phyloP scores from a whole-genome alignment of 129 eudicot species.

The Lactuca saligna region DNA sequence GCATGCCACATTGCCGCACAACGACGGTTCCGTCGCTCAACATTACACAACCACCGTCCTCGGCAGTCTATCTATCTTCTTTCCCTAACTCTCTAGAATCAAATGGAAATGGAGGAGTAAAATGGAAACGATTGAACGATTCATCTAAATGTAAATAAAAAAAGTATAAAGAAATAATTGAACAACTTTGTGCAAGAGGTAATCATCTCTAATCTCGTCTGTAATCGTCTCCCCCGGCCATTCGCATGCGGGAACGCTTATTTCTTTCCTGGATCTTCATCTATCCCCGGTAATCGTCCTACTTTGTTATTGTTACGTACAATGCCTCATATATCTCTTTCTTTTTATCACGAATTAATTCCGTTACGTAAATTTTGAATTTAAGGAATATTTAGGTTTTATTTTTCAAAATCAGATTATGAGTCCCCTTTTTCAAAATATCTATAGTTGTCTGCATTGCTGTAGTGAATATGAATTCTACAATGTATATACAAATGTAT shows the following conservation, averaged over 20 bases:
- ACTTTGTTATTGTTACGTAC: not conserved
- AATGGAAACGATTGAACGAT: not conserved
- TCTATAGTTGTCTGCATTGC: not conserved
- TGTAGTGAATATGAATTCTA: not conserved
- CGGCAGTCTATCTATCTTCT: slow-evolving; percentile 2
- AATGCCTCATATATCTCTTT: not conserved
- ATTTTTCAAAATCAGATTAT: not conserved
- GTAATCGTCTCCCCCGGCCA: not conserved
- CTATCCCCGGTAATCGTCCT: not conserved
- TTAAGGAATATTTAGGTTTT: not conserved
- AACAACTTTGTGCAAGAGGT: not conserved
- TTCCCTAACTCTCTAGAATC: not conserved
- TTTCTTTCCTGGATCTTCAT: not conserved
- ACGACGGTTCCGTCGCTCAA: slow-evolving; percentile 12
- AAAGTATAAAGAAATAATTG: not conserved
- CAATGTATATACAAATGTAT: not conserved
- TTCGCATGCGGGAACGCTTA: not conserved
- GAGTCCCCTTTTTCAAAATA: not conserved
- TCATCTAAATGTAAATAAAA: not conserved
- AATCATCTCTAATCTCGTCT: not conserved
- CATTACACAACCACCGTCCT: slow-evolving; percentile 22
- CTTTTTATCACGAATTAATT: not conserved
- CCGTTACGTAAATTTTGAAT: not conserved
- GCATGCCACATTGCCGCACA: slow-evolving; percentile 16
- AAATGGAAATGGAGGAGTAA: not conserved